A percentile compares a stretch with the other conserved stretches of the same genome.
These are phyloP conservation scores for Afroboletus lepidellus DNA, from an alignment of 1,284 basidiomycete genomes.

Conservation along the genomic window DNA sequence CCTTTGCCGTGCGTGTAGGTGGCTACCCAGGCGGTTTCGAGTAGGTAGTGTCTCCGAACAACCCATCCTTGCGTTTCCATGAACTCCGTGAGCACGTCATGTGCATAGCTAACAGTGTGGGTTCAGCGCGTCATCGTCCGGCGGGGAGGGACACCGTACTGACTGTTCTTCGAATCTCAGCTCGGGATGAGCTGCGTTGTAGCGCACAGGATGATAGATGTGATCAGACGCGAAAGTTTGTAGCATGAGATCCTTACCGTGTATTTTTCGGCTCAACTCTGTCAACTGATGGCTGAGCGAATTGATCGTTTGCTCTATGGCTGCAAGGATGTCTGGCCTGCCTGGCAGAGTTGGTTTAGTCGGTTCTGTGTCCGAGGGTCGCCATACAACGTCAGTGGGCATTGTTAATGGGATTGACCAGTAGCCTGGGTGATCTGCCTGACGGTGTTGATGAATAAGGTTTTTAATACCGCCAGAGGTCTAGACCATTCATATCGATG, in stretches of 20 bases:
- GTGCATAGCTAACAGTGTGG: constrained; percentile 44
- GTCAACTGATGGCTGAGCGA: constrained; percentile 54
- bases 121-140: constrained; percentile 2
- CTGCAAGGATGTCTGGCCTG: constrained; percentile 33
- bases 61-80: constrained; percentile 58
- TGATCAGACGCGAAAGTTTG: not conserved
- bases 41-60: constrained; percentile 54
- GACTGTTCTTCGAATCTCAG: constrained; percentile 57
- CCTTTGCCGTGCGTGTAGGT: constrained; percentile 54
- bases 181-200: constrained; percentile 56
- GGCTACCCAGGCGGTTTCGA: constrained; percentile 75
- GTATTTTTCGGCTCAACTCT: constrained; percentile 68
- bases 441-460: too few species aligned
- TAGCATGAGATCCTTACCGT: constrained; percentile 39
- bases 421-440: too few species aligned
- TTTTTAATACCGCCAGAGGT: too few species aligned
- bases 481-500: too few species aligned
- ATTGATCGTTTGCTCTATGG: constrained; percentile 58
- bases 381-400: too few species aligned
- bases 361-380: too few species aligned
- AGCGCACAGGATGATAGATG: not conserved
- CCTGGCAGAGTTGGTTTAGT: constrained; percentile 16
- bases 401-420: too few species aligned
- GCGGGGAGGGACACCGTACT: constrained; percentile 36
- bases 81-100: constrained; percentile 44